Base-by-base conservation (phyloP, 805 yeast species). In the Saccharomycopsis sp. region DNA sequence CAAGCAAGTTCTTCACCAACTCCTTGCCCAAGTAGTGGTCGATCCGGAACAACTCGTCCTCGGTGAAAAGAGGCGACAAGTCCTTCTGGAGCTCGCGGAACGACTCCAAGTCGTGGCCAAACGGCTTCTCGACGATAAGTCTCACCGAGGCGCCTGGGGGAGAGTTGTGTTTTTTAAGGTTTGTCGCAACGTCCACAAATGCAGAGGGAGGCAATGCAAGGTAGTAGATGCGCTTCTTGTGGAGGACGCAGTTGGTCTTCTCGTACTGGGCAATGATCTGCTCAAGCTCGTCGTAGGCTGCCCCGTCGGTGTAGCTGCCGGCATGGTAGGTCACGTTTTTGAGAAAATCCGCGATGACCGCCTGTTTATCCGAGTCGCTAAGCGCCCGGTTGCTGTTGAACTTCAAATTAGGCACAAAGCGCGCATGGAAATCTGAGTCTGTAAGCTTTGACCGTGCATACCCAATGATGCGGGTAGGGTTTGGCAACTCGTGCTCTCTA, bases 1-100 rank as follows among this genome's bases (percentile, higher is more conserved):
- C 90, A 59, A 90, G 74, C 67, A 94, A 78, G 77, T 92, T 94
- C 79, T 92, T 94, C 58, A 94, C 98, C 91, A 94, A 84, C 76
- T 94, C 99, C 76, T 94, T 94, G 64, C 99, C 99, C 66, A 94
- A 79, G 71, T 94, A 94, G 74, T 94, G 99, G 75, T 94, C 99
- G 66, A 94, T 94, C 77, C 99, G 85, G 78, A 81, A 94, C 53
- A 92, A 77, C 76, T 94, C 98, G 2, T 87, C 91, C 74, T 94
- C 99, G 24, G 81, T 73, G 82, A 91, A 92, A 53, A 91, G 73
- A 18, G 98, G 98, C 16, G 91, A 83, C 66, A 94, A 79, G 61
- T 81, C 79, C 57, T 74, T 67, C 75, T 91, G 97, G 69, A 94
- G 77, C 65, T 82, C 85, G 66, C 89, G 81, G 2, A 96, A 83